Percentiles rank a stretch among this genome's conserved stretches.
Evolutionary conservation across 345 rosid genomes (phyloP).

Genomic region (Moringa oleifera): DNA sequence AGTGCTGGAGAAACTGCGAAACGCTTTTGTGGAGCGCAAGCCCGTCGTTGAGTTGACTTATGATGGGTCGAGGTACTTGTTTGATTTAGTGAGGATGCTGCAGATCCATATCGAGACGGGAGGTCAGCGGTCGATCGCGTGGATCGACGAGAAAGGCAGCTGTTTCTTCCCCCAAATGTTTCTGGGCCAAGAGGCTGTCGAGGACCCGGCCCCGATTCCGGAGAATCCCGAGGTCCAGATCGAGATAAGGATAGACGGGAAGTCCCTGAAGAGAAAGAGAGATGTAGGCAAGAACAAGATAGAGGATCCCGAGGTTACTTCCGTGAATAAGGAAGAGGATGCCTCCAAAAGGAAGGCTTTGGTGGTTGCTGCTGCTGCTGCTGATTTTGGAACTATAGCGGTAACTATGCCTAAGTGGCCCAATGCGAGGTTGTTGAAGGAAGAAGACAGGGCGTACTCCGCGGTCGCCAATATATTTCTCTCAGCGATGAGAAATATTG

Average conservation of each 20-base stretch:
- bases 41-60: slow-evolving; percentile 22
- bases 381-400: too few relatives aligned
- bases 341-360: slow-evolving; percentile 20
- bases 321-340: slow-evolving; percentile 16
- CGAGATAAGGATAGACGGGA: slow-evolving; percentile 9
- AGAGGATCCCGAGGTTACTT: slow-evolving; percentile 30
- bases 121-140: slow-evolving; percentile 33
- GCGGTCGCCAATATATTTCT: slow-evolving; percentile 24
- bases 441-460: slow-evolving; percentile 16
- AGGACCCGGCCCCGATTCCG: neutral
- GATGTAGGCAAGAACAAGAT: too few relatives aligned
- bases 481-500: slow-evolving; percentile 20
- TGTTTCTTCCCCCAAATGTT: slow-evolving; percentile 34
- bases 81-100: slow-evolving; percentile 41
- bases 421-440: slow-evolving; percentile 18
- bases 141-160: slow-evolving; percentile 39
- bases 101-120: slow-evolving; percentile 34
- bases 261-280: slow-evolving; percentile 24
- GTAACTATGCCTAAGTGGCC: slow-evolving; percentile 25
- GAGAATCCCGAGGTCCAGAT: slow-evolving; percentile 16
- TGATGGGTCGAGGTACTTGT: slow-evolving; percentile 28
- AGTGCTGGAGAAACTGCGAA: slow-evolving; percentile 18
- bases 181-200: slow-evolving; percentile 10
- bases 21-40: slow-evolving; percentile 24
- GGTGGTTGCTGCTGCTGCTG: too few relatives aligned